These are phyloP conservation scores for Ambrosiella beaveri DNA, from an alignment of 2,329 filamentous ascomycete genomes.

Conservation along the genomic window DNA sequence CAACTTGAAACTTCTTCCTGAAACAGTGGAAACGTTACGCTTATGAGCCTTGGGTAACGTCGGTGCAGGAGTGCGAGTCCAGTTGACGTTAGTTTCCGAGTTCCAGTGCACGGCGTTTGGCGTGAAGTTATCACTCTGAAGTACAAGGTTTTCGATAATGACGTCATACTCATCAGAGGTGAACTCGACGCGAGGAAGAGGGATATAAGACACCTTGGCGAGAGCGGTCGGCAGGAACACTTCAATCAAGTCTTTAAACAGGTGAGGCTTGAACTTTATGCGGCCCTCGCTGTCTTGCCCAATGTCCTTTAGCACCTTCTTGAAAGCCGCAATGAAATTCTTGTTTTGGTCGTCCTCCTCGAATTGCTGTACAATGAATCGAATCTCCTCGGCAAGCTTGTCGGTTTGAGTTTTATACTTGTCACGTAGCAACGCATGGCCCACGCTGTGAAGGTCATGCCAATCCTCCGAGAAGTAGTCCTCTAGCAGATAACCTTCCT, in stretches of 20 bases:
- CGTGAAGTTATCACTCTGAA: conserved; percentile 93
- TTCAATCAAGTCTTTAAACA: conserved; percentile 74
- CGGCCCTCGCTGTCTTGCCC: conserved; percentile 76
- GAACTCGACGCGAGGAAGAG: conserved; percentile 87
- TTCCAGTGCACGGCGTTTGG: conserved; percentile 80
- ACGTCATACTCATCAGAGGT: conserved; percentile 70
- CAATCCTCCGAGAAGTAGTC: conserved; percentile 65
- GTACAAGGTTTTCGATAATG: conserved; percentile 81
- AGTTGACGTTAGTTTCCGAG: conserved; percentile 87
- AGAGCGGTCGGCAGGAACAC: conserved; percentile 72
- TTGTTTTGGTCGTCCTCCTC: conserved; percentile 77
- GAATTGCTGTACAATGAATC: conserved; percentile 79
- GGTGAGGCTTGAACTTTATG: conserved; percentile 76
- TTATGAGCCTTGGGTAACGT: conserved; percentile 67
- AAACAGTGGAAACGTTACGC: conserved; percentile 27
- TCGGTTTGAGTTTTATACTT: conserved; percentile 79
- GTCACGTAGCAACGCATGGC: conserved; percentile 70
- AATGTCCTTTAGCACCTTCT: conserved; percentile 76
- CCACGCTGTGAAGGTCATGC: conserved; percentile 70
- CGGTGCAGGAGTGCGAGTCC: conserved; percentile 73
- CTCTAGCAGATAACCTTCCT: conserved; percentile 82
- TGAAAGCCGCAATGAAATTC: conserved; percentile 54
- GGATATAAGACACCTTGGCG: conserved; percentile 75
- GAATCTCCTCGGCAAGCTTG: conserved; percentile 72
- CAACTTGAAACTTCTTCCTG: background rate